Percentiles rank a stretch among this genome's conserved stretches.
Conservation (phyloP, 1,139 yeast genomes). For the Yamadazyma membranifaciens region DNA sequence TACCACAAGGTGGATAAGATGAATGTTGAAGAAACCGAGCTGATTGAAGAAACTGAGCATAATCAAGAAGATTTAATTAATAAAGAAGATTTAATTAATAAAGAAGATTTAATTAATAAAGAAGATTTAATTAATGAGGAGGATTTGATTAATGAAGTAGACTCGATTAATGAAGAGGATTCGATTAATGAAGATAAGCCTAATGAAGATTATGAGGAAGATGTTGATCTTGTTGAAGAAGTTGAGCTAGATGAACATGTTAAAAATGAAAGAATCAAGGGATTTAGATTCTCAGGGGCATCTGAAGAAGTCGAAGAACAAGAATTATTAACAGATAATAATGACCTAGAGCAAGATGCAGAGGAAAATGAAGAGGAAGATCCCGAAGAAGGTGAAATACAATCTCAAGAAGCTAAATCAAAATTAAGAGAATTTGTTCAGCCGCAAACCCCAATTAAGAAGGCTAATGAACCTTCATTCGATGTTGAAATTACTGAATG, state of each 20-base stretch:
- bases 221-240: neutral
- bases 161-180: too few species aligned
- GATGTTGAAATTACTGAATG: neutral
- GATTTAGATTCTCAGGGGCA: neutral
- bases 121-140: too few species aligned
- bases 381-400: conserved; percentile 3
- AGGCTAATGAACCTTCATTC: neutral
- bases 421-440: conserved; percentile 6
- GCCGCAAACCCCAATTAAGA: conserved; percentile 1
- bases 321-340: neutral
- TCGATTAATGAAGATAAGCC: conserved; percentile 5
- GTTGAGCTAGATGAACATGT: neutral
- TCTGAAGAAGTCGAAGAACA: too few species aligned
- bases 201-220: conserved; percentile 1
- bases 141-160: too few species aligned
- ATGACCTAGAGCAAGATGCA: neutral
- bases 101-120: too few species aligned
- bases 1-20: too few species aligned
- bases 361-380: conserved; percentile 7
- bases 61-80: too few species aligned
- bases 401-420: neutral
- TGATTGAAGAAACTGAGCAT: too few species aligned
- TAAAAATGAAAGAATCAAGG: conserved; percentile 1
- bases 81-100: too few species aligned
- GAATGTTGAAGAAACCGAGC: too few species aligned